phyloP scores from a whole-genome alignment of 2,329 filamentous ascomycete species.

The Xylariaceae sp. region DNA sequence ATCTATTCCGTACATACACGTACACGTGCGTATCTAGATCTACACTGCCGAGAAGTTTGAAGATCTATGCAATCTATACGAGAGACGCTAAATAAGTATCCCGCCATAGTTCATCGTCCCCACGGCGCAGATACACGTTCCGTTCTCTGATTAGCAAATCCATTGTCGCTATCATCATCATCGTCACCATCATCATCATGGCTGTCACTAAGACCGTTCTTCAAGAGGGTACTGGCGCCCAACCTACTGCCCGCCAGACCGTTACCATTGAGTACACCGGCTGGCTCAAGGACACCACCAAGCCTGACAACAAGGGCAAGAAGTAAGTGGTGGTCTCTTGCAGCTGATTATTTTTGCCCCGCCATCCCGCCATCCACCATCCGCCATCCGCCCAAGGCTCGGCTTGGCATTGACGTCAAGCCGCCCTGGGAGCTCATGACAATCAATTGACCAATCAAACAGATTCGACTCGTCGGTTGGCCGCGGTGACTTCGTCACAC shows the following conservation, averaged over 20 bases:
- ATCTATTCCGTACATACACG: background rate
- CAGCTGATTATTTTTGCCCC: background rate
- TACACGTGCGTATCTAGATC: background rate
- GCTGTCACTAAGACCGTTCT: constrained; percentile 72
- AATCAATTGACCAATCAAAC: constrained; percentile 26
- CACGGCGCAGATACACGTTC: background rate
- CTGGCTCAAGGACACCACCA: constrained; percentile 70
- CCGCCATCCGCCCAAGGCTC: constrained; percentile 13
- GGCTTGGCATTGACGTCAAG: constrained; percentile 18
- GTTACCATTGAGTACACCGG: constrained; percentile 93
- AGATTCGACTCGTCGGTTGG: constrained; percentile 90
- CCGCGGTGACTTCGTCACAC: constrained; percentile 73
- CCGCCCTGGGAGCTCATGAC: constrained; percentile 8
- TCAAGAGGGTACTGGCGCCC: constrained; percentile 62
- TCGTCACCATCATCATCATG: no score
- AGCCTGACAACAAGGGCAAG: constrained; percentile 67
- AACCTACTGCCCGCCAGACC: constrained; percentile 67
- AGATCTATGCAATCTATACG: background rate
- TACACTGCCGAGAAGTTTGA: background rate
- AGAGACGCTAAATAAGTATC: constrained; percentile 2
- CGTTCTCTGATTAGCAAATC: constrained; percentile 11
- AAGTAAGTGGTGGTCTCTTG: constrained; percentile 57
- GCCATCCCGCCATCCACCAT: constrained; percentile 15
- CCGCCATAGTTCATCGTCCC: background rate
- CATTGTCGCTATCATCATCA: constrained; percentile 11